These are phyloP conservation scores for Kandelia obovata DNA, from an alignment of 345 rosid species.

Conservation along the genomic window DNA sequence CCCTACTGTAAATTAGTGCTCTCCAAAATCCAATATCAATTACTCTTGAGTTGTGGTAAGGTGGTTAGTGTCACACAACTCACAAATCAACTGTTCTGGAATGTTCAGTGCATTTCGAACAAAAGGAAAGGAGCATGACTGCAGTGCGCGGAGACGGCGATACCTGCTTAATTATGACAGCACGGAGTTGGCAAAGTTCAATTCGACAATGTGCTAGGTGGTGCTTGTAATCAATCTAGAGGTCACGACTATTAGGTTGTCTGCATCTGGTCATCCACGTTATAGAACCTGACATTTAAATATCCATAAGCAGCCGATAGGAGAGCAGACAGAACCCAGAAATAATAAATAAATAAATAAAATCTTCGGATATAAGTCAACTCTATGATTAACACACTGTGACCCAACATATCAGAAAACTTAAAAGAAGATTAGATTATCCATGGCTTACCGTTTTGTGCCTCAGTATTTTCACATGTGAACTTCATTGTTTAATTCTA, in stretches of 20 bases:
- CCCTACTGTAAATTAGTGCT: too few relatives aligned
- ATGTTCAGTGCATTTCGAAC: not conserved
- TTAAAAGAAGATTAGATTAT: not conserved
- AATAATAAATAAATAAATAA: too few relatives aligned
- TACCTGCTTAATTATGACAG: not conserved
- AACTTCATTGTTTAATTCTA: too few relatives aligned
- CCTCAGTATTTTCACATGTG: too few relatives aligned
- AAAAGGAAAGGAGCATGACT: not conserved
- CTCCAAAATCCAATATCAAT: too few relatives aligned
- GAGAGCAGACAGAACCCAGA: not conserved
- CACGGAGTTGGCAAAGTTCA: not conserved
- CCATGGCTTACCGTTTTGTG: not conserved
- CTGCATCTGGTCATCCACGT: too few relatives aligned
- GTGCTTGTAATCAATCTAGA: not conserved
- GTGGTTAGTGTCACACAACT: not conserved
- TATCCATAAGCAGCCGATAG: not conserved
- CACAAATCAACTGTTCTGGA: not conserved
- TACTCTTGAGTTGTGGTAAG: too few relatives aligned
- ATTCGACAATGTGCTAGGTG: not conserved
- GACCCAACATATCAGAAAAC: conserved; percentile 5
- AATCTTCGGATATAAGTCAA: conserved; percentile 8
- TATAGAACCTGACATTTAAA: not conserved
- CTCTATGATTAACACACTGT: conserved; percentile 1
- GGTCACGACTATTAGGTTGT: not conserved
- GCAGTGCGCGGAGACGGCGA: not conserved